These are phyloP conservation scores for Mallotus repandus DNA, from an alignment of 441 rosid genomes.

Conservation along the genomic window DNA sequence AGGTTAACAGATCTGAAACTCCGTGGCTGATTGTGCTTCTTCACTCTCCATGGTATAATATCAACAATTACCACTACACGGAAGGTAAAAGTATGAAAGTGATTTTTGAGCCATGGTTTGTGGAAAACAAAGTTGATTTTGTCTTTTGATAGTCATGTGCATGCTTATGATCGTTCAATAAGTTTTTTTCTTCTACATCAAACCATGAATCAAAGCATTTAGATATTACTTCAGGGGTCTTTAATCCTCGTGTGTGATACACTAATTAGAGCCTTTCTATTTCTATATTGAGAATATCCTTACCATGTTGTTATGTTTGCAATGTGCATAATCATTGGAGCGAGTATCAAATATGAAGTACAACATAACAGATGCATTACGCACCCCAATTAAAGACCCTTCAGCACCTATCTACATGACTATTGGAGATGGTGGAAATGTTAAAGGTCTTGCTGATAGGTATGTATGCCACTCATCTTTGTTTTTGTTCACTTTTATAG, in stretches of 20 bases:
- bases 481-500: background rate
- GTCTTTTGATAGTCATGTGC: slow-evolving; percentile 76
- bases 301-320: background rate
- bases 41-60: slow-evolving; percentile 60
- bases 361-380: slow-evolving; percentile 39
- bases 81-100: slow-evolving; percentile 82
- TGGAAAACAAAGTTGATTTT: slow-evolving; percentile 61
- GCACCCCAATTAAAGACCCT: background rate
- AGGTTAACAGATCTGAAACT: slow-evolving; percentile 61
- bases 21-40: slow-evolving; percentile 69
- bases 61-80: slow-evolving; percentile 63
- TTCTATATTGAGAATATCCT: no score
- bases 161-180: slow-evolving; percentile 68
- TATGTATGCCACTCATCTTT: background rate
- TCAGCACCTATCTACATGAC: slow-evolving; percentile 44
- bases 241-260: no score
- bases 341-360: slow-evolving; percentile 42
- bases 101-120: slow-evolving; percentile 61
- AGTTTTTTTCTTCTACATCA: slow-evolving; percentile 11
- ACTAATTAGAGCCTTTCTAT: no score
- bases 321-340: slow-evolving; percentile 17
- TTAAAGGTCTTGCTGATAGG: slow-evolving; percentile 36
- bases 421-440: slow-evolving; percentile 51
- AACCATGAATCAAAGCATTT: no score
- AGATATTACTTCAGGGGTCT: no score